Percentiles rank a stretch among this genome's conserved stretches.
Conservation (phyloP, 2,329 filamentous ascomycete genomes). For the Colletotrichum cuscutae region DNA sequence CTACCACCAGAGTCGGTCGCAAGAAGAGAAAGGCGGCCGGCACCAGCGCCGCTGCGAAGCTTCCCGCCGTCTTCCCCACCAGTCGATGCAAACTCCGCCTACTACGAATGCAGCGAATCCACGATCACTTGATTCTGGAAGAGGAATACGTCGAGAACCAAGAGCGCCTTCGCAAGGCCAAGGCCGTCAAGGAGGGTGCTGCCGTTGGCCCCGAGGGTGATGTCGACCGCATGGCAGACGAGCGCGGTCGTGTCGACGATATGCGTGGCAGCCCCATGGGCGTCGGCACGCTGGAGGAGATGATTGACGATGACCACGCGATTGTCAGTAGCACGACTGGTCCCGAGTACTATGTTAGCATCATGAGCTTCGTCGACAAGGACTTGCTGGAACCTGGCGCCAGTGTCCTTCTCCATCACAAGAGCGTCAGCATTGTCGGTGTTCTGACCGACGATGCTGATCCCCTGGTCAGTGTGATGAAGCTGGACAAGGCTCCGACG, state of each 20-base stretch:
- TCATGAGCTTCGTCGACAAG: slow-evolving; percentile 99
- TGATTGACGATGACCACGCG: slow-evolving; percentile 99
- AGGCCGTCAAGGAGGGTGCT: slow-evolving; percentile 78
- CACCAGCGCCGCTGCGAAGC: slow-evolving; percentile 93
- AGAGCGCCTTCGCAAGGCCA: slow-evolving; percentile 92
- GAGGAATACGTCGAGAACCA: slow-evolving; percentile 99
- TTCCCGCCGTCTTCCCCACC: slow-evolving; percentile 92
- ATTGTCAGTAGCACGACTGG: slow-evolving; percentile 98
- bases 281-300: slow-evolving; percentile 95
- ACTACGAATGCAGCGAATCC: slow-evolving; percentile 97
- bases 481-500: slow-evolving; percentile 97
- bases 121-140: slow-evolving; percentile 95
- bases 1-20: slow-evolving; percentile 94
- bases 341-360: slow-evolving; percentile 98
- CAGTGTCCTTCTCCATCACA: slow-evolving; percentile 95
- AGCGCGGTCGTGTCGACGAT: slow-evolving; percentile 94
- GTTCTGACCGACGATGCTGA: slow-evolving; percentile 97
- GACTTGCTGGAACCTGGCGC: slow-evolving; percentile 96
- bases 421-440: slow-evolving; percentile 97
- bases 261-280: slow-evolving; percentile 99
- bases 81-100: slow-evolving; percentile 97
- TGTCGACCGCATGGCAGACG: slow-evolving; percentile 88
- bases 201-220: slow-evolving; percentile 78
- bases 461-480: slow-evolving; percentile 97
- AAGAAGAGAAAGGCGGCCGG: slow-evolving; percentile 98